Evolutionary conservation across 495 filamentous ascomycete genomes (phyloP), one percentile per base, ranked within the genome.

Genomic region (Diplogelasinospora grovesii): DNA sequence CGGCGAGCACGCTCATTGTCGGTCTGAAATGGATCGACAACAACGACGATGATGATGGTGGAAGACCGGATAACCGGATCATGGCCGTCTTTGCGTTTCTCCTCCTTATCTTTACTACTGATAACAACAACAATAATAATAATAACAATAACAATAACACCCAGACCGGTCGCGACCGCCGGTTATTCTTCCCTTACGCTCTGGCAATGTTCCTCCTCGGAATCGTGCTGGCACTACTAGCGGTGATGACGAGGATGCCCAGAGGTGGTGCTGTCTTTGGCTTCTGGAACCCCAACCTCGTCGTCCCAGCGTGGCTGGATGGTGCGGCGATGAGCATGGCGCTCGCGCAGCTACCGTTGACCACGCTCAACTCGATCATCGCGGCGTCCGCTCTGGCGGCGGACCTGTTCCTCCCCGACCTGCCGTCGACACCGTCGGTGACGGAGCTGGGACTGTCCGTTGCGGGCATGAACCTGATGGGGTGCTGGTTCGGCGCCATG

Each of bases 401-500:
- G 1, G 82, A 92, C 55, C 70, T 96, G 3, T 63, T 93, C 1
- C 88, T 86, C 0, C 1, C 23, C 15, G 62, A 77, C 7, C 63
- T 82, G 1, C 72, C 70, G 1, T 64, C 77, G 0, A 13, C 40
- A 8, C 86, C 87, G 2, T 75, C 76, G 0, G 74, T 81, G 11
- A 88, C 86, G 0, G 67, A 76, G 2, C 69, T 96, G 14, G 89
- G 89, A 0, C 52, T 93, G 36, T 90, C 85, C 30, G 85, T 97
- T 6, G 78, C 79, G 0, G 48, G 61, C 3, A 92, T 94, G 81
- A 96, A 96, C 55, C 63, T 96, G 5, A 47, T 83, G 4, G 82
- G 85, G 5, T 88, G 83, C 60, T 90, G 85, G 83, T 92, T 95
- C 57, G 89, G 88, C 21, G 85, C 81, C 0, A 97, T 97, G 90